Percentiles rank a stretch among this genome's conserved stretches.
phyloP scores from a whole-genome alignment of 345 rosid genomes.

The Eucalyptus decipiens region DNA sequence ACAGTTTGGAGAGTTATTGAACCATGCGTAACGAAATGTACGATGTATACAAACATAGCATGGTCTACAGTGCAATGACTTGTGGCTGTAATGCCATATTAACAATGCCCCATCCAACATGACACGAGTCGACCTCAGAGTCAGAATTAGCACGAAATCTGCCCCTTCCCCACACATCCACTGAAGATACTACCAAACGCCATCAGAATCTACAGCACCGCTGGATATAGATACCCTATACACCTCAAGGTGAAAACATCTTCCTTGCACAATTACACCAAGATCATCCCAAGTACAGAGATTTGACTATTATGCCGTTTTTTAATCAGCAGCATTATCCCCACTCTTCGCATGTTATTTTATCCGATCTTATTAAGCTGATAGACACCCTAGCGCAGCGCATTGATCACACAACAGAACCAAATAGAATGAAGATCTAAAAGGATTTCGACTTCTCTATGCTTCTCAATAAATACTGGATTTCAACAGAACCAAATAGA shows the following conservation, averaged over 20 bases:
- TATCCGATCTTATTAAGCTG: neutral
- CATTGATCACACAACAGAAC: neutral
- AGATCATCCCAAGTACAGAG: neutral
- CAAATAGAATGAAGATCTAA: neutral
- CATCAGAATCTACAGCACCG: neutral
- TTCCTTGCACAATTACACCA: neutral
- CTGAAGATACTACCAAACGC: neutral
- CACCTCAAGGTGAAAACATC: neutral
- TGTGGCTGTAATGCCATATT: neutral
- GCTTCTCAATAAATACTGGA: neutral
- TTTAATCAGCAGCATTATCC: neutral
- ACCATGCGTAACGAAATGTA: neutral
- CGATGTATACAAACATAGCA: neutral
- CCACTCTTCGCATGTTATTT: neutral
- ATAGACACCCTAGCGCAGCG: neutral
- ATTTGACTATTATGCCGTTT: neutral
- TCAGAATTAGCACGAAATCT: neutral
- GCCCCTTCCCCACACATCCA: neutral
- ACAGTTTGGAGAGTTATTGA: neutral
- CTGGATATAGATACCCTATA: neutral
- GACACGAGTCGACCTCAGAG: neutral
- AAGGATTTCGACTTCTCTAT: neutral
- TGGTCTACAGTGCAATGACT: neutral
- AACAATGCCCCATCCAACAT: neutral
- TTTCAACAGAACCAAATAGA: neutral